Base-by-base conservation (phyloP, 23 red algal genomes). In the Cyanidioschyzon merolae region DNA sequence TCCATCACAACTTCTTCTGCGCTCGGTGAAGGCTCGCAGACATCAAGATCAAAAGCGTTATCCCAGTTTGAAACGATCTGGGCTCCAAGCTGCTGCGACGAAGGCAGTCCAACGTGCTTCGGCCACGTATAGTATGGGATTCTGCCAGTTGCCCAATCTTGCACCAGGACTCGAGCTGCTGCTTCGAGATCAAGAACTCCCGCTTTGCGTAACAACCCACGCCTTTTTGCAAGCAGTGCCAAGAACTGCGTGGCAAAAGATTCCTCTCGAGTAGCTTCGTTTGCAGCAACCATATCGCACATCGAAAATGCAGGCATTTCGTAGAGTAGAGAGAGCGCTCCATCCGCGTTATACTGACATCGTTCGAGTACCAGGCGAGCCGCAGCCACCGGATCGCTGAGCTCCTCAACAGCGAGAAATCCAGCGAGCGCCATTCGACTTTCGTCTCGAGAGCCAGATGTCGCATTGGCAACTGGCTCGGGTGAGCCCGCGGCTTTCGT, bases 81-180 rank as follows among this genome's bases (percentile, higher is more conserved):
- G 12, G 85, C 83, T 26, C 77, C 81, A 24, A 89, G 76, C 37
- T 86, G 82, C 37, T 78, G 83, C 39, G 26, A 50, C 32, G 21
- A n/a, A 76, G 39, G 30, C 82, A 74, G 35, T 83, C 90, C 77
- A 81, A 82, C 0, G 88, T 27, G 12, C 29, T 35, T 87, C n/a
- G 94, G 94, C 74, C 86, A 41, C 39, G 94, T 90, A 59, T 98
- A 98, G 76, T 90, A 98, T 37, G 88, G 88, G 41, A 98, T 91
- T 75, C 85, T 98, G 35, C 94, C 94, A 25, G 77, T 68, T 74
- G 87, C 89, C 94, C 94, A 98, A 40, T 98, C 94, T 35, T 82
- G 54, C 0, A 98, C 75, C 27, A 98, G 76, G 1, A 86, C 40
- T 50, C 59, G 76, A n/a, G 94, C 94, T 34, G 94, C 94, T 15